Conservation (phyloP, 257 asterid genomes). For the Solanum bulbocastanum region DNA sequence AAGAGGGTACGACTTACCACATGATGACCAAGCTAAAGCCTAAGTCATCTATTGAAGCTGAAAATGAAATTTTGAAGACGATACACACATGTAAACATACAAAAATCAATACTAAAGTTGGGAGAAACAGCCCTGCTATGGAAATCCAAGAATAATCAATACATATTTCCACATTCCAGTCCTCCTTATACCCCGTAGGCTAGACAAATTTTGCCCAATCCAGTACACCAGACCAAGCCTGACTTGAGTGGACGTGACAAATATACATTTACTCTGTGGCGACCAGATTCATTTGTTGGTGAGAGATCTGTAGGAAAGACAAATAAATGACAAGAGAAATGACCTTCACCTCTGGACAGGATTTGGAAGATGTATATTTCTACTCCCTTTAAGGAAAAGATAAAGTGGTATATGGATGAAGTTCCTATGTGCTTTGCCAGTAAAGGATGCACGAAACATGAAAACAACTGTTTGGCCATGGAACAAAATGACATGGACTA, state of each 20-base stretch:
- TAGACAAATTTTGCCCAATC: too few species aligned
- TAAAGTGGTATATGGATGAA: slow-evolving; percentile 37
- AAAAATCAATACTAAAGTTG: not conserved
- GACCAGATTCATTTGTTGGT: not conserved
- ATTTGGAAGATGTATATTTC: slow-evolving; percentile 72
- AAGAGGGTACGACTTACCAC: not conserved
- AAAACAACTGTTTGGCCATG: slow-evolving; percentile 63
- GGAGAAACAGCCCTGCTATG: not conserved
- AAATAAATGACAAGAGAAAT: not conserved
- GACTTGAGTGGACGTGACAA: not conserved
- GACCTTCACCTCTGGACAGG: not conserved
- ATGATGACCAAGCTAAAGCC: not conserved
- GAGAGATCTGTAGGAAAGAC: not conserved
- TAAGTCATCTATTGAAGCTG: not conserved
- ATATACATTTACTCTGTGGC: not conserved
- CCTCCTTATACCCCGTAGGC: too few species aligned
- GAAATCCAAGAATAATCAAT: too few species aligned
- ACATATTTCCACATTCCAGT: too few species aligned
- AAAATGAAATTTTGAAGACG: not conserved
- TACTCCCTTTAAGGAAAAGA: slow-evolving; percentile 66
- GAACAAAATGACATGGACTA: slow-evolving; percentile 60
- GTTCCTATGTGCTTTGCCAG: not conserved
- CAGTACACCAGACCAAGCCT: not conserved
- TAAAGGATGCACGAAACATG: slow-evolving; percentile 76
- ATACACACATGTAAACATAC: not conserved